These are phyloP conservation scores for Strigomonas galati DNA, from an alignment of 208 protist genomes.

Conservation along the genomic window DNA sequence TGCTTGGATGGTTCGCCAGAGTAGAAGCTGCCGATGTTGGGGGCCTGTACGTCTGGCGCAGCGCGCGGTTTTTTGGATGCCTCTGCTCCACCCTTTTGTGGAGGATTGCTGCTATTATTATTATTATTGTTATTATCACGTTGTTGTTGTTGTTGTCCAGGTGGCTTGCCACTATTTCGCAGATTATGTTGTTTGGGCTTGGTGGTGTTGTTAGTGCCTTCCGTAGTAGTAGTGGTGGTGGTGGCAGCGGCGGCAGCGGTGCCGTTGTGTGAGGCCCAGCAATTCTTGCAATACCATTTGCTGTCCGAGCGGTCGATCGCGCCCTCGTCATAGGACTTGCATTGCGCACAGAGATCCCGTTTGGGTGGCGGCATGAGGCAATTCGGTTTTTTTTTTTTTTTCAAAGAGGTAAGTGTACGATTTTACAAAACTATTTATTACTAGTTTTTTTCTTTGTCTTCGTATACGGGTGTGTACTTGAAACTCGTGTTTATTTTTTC, in stretches of 20 bases:
- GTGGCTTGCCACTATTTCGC: neutral
- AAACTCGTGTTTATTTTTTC: neutral
- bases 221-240: too few species aligned
- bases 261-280: constrained; percentile 45
- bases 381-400: constrained; percentile 5
- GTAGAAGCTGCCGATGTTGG: constrained; percentile 26
- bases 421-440: neutral
- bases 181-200: too few species aligned
- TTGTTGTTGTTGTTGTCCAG: neutral
- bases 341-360: constrained; percentile 46
- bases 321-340: constrained; percentile 55
- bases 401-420: neutral
- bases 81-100: neutral
- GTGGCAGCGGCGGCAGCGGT: constrained; percentile 11
- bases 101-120: neutral
- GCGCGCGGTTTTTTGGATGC: neutral
- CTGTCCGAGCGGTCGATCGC: constrained; percentile 33
- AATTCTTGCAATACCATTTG: constrained; percentile 59
- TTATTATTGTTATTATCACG: neutral
- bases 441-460: neutral
- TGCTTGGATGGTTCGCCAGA: constrained; percentile 11
- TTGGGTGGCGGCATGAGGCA: constrained; percentile 27
- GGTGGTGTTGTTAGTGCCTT: too few species aligned
- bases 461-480: neutral
- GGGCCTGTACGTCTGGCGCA: constrained; percentile 27